Conservation (phyloP, 2,329 filamentous ascomycete genomes). For the Cyanodermella asteris region DNA sequence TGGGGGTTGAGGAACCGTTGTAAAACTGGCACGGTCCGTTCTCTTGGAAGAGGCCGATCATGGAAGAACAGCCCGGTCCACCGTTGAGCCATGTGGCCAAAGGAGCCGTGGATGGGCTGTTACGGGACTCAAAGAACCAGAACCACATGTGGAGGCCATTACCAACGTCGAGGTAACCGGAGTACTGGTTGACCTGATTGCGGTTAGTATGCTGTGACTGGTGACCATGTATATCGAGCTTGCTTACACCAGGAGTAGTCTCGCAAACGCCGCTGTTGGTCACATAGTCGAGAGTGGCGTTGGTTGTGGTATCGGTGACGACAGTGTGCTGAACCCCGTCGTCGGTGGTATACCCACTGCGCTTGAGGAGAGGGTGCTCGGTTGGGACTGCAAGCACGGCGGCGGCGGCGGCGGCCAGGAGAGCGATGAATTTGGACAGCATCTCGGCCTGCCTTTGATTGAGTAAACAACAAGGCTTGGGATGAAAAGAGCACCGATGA, state of each 20-base stretch:
- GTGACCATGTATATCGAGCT: no score
- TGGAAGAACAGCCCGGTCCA: conserved; percentile 23
- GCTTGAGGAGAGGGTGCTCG: no score
- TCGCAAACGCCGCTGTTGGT: conserved; percentile 30
- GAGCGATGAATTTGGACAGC: no score
- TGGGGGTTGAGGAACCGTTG: conserved; percentile 19
- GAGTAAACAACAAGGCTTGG: no score
- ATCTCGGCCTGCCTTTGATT: no score
- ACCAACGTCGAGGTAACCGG: conserved; percentile 28
- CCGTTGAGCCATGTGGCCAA: conserved; percentile 25
- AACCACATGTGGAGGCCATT: conserved; percentile 22
- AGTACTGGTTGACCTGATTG: conserved; percentile 31
- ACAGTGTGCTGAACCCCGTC: no score
- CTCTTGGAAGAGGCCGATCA: conserved; percentile 21
- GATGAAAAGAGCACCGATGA: no score
- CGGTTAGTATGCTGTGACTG: no score
- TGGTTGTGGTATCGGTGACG: no score
- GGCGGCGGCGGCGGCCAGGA: no score
- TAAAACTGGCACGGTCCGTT: conserved; percentile 21
- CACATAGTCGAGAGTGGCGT: conserved; percentile 24
- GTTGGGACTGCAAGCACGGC: no score
- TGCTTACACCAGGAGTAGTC: conserved; percentile 27
- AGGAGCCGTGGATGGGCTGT: conserved; percentile 22
- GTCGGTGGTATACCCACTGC: no score
- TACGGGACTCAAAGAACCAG: conserved; percentile 24